Evolutionary conservation across 345 rosid species (phyloP), one percentile per base, ranked within the genome.

Genomic region (Turritis glabra): DNA sequence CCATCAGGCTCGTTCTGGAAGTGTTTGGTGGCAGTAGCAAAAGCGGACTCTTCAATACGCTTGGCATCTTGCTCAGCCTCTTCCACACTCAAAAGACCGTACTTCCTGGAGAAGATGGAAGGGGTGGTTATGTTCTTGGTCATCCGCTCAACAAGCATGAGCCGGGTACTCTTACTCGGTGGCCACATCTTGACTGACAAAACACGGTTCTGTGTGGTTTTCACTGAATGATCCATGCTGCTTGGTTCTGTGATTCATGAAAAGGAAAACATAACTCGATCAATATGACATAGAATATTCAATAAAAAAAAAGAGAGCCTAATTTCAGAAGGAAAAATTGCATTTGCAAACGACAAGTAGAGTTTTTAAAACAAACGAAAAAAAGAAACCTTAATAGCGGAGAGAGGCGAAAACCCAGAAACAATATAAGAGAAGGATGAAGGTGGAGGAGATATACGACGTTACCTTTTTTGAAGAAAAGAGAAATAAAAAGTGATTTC

Each of bases 121-220:
- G 91, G 88, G 0, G 89, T 79, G 10, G 87, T 85, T 1, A 90
- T 86, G 86, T 93, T 93, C 75, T 85, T 90, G 21, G 85, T 81
- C 85, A 89, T 89, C 21, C 98, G 85, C 54, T 78, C 85, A 46
- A 89, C 83, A 38, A 90, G 97, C 93, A 89, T 87, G 19, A 87
- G 76, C 67, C 98, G 69, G 0, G 97, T 90, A 73, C 88, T 86
- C 79, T 83, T 83, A 50, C 89, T 93, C 7, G 96, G 98, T 11
- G 98, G 98, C 96, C 97, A 93, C 59, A 93, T 76, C 78, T 93
- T 93, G 59, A 93, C 84, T 0, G 93, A 86, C 32, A 86, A 52
- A 8, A 85, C 71, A 21, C 78, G 87, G 51, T 46, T 84, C 57
- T 80, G 83, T 21, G 83, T 72, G 48, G 74, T 19, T 59, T 81